Percentiles rank a stretch among this genome's conserved stretches.
phyloP scores from a whole-genome alignment of 306 rosid genomes.

The Quercus wislizeni region DNA sequence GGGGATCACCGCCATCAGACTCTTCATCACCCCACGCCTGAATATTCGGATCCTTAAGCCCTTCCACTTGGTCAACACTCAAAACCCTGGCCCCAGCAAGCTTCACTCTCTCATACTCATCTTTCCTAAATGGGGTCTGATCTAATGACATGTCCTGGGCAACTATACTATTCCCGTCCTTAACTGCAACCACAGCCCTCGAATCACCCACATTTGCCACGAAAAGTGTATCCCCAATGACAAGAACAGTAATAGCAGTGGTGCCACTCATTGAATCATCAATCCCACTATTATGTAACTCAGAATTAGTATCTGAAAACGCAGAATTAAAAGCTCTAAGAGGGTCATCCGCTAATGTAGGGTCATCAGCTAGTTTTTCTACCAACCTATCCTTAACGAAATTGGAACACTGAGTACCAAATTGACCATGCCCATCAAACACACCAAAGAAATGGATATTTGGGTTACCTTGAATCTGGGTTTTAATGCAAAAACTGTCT shows the following conservation, averaged over 20 bases:
- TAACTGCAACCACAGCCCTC: slow-evolving; percentile 82
- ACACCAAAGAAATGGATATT: slow-evolving; percentile 88
- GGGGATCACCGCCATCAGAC: slow-evolving; percentile 80
- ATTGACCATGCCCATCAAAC: slow-evolving; percentile 91
- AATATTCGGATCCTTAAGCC: slow-evolving; percentile 74
- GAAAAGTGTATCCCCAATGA: slow-evolving; percentile 64
- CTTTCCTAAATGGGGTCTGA: slow-evolving; percentile 94
- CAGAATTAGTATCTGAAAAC: slow-evolving; percentile 55
- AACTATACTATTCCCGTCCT: slow-evolving; percentile 62
- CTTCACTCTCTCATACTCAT: slow-evolving; percentile 88
- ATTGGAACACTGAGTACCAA: slow-evolving; percentile 71
- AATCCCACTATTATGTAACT: slow-evolving; percentile 56
- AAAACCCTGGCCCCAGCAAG: slow-evolving; percentile 85
- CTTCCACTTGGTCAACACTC: slow-evolving; percentile 92
- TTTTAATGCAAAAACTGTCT: slow-evolving; percentile 70
- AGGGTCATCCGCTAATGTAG: slow-evolving; percentile 63
- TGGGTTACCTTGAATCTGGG: slow-evolving; percentile 72
- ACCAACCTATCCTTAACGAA: slow-evolving; percentile 73
- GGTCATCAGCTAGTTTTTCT: slow-evolving; percentile 54
- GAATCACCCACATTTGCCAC: slow-evolving; percentile 99
- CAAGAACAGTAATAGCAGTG: slow-evolving; percentile 85
- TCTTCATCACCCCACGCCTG: slow-evolving; percentile 95
- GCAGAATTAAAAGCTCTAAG: slow-evolving; percentile 69
- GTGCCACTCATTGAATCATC: slow-evolving; percentile 98
- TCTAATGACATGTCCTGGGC: slow-evolving; percentile 88